phyloP scores from a whole-genome alignment of 2,329 filamentous ascomycete genomes.

The Colletotrichum limetticola region DNA sequence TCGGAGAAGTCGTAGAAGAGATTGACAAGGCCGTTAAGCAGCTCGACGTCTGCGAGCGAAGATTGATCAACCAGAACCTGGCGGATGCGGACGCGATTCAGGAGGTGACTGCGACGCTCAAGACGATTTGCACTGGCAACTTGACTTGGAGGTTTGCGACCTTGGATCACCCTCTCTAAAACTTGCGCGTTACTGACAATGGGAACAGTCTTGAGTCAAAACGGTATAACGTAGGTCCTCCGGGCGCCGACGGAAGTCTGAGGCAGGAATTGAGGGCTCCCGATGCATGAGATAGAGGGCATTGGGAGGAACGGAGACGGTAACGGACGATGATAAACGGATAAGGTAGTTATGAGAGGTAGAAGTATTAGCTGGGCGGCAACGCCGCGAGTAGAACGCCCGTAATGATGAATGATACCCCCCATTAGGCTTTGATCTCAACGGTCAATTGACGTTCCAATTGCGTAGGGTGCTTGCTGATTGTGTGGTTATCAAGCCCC shows the following conservation, averaged over 20 bases:
- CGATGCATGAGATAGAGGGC: background rate
- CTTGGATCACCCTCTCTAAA: too few species aligned
- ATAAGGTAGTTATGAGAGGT: background rate
- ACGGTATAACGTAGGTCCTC: constrained; percentile 25
- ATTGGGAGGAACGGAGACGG: background rate
- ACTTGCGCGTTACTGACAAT: background rate
- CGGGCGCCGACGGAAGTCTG: constrained; percentile 21
- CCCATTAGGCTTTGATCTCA: too few species aligned
- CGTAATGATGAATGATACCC: constrained; percentile 33
- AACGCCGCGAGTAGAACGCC: background rate
- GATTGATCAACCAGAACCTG: constrained; percentile 14
- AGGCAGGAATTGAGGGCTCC: constrained; percentile 7
- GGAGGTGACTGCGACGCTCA: constrained; percentile 18
- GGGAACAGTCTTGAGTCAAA: constrained; percentile 14
- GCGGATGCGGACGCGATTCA: constrained; percentile 13
- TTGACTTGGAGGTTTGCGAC: constrained; percentile 29
- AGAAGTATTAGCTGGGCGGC: background rate
- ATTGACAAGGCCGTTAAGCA: constrained; percentile 23
- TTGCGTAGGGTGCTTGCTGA: background rate
- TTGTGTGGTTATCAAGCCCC: too few species aligned
- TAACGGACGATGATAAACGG: background rate
- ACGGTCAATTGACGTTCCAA: background rate
- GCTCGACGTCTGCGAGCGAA: constrained; percentile 24
- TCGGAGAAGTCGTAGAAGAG: constrained; percentile 20
- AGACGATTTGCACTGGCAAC: constrained; percentile 32